phyloP scores from a whole-genome alignment of 2,329 filamentous ascomycete species.

The Eutypa lata region DNA sequence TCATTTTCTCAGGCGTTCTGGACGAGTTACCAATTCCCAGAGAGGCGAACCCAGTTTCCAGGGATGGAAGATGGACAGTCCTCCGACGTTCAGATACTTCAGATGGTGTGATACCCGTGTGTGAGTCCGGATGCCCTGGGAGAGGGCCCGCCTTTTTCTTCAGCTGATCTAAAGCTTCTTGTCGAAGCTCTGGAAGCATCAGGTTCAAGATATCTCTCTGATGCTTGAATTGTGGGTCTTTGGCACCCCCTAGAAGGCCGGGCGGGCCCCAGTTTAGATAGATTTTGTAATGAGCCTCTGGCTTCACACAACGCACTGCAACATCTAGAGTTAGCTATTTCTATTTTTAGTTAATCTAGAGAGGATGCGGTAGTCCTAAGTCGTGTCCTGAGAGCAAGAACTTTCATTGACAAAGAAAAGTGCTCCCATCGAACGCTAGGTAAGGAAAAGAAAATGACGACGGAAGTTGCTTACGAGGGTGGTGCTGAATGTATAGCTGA shows the following conservation, averaged over 20 bases:
- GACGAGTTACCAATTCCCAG: not conserved
- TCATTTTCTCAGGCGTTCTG: not conserved
- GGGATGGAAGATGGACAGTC: not conserved
- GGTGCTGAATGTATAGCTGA: constrained; percentile 39
- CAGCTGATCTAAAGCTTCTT: constrained; percentile 22
- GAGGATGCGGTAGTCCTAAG: too few species aligned
- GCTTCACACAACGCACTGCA: constrained; percentile 24
- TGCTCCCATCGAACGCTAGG: too few species aligned
- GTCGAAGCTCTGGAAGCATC: constrained; percentile 19
- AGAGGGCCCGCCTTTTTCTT: constrained; percentile 5
- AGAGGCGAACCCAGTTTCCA: not conserved
- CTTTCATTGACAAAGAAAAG: too few species aligned
- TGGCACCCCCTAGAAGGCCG: constrained; percentile 6
- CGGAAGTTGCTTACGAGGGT: too few species aligned
- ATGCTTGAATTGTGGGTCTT: constrained; percentile 7
- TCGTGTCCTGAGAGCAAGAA: too few species aligned
- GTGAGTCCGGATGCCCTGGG: constrained; percentile 18
- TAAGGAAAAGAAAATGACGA: too few species aligned
- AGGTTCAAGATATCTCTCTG: constrained; percentile 22
- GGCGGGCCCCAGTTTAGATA: constrained; percentile 39
- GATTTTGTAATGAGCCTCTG: constrained; percentile 35
- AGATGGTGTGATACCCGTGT: constrained; percentile 18
- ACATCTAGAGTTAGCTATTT: too few species aligned
- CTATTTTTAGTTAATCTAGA: too few species aligned
- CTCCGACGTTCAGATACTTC: not conserved